Conservation (phyloP, 495 filamentous ascomycete species). For the Tirmania nivea region DNA sequence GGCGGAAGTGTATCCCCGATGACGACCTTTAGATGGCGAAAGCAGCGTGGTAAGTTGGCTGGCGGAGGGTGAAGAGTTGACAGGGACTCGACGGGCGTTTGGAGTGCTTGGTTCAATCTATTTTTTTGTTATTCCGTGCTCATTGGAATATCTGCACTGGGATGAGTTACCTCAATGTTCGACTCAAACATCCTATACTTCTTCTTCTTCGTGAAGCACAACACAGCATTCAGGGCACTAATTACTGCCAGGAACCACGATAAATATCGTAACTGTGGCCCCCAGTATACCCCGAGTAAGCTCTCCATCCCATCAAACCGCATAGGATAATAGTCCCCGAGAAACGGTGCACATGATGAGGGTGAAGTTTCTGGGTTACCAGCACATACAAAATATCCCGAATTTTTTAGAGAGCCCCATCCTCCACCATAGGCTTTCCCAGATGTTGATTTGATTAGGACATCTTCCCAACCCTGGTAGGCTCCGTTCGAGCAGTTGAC, state of each 20-base stretch:
- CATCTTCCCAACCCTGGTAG: slow-evolving; percentile 38
- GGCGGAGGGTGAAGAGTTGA: slow-evolving; percentile 58
- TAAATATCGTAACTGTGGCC: no score
- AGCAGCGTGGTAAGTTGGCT: slow-evolving; percentile 60
- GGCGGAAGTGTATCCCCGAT: slow-evolving; percentile 33
- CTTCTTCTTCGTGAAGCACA: slow-evolving; percentile 62
- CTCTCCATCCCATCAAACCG: no score
- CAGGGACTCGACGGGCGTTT: slow-evolving; percentile 70
- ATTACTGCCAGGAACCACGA: slow-evolving; percentile 21
- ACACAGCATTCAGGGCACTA: slow-evolving; percentile 52
- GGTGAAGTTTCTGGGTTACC: no score
- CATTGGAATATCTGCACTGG: neutral
- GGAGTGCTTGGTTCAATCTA: slow-evolving; percentile 43
- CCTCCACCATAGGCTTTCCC: slow-evolving; percentile 22
- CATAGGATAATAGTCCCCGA: no score
- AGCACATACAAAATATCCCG: slow-evolving; percentile 55
- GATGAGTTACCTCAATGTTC: slow-evolving; percentile 14
- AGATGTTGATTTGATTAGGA: slow-evolving; percentile 36
- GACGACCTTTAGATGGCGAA: slow-evolving; percentile 34
- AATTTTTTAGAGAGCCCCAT: slow-evolving; percentile 22
- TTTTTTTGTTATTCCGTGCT: neutral
- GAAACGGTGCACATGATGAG: no score
- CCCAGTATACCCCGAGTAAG: no score
- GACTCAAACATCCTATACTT: slow-evolving; percentile 77
- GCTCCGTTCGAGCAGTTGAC: slow-evolving; percentile 35